phyloP scores from a whole-genome alignment of 345 rosid species.

The Leavenworthia alabamica region DNA sequence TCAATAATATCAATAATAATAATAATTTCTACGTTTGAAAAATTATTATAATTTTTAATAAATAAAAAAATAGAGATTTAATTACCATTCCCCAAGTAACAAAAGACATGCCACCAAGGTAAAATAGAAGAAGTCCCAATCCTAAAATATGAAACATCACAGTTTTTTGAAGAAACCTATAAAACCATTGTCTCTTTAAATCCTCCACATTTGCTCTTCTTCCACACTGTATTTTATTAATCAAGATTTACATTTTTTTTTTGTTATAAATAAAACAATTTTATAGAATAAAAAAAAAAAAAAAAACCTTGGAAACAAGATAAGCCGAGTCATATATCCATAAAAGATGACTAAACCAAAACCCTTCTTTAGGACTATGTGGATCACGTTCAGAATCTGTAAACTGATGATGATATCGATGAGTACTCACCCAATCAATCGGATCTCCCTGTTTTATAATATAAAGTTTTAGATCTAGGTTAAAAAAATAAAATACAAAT shows the following conservation, averaged over 20 bases:
- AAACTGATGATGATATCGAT: conserved; percentile 76
- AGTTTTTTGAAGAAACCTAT: conserved; percentile 52
- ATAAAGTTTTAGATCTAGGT: background rate
- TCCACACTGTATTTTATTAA: conserved; percentile 50
- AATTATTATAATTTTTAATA: background rate
- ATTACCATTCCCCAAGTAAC: conserved; percentile 93
- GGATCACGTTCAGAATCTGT: conserved; percentile 87
- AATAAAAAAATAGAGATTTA: background rate
- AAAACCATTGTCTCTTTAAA: conserved; percentile 73
- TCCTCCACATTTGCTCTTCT: conserved; percentile 71
- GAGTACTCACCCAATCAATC: conserved; percentile 91
- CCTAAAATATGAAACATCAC: conserved; percentile 63
- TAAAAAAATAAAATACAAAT: background rate
- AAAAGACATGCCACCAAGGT: conserved; percentile 68
- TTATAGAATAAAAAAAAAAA: background rate
- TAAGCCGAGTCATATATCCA: conserved; percentile 69
- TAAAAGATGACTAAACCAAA: conserved; percentile 81
- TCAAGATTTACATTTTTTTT: background rate
- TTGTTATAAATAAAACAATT: background rate
- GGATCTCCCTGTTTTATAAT: conserved; percentile 40
- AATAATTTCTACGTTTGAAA: background rate
- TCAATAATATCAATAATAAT: background rate
- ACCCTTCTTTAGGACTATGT: conserved; percentile 89
- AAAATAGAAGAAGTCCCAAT: conserved; percentile 47
- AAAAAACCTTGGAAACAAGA: conserved; percentile 42